A percentile compares a stretch with the other conserved stretches of the same genome.
phyloP scores from a whole-genome alignment of 106 monocot genomes.

The Posidonia australis region DNA sequence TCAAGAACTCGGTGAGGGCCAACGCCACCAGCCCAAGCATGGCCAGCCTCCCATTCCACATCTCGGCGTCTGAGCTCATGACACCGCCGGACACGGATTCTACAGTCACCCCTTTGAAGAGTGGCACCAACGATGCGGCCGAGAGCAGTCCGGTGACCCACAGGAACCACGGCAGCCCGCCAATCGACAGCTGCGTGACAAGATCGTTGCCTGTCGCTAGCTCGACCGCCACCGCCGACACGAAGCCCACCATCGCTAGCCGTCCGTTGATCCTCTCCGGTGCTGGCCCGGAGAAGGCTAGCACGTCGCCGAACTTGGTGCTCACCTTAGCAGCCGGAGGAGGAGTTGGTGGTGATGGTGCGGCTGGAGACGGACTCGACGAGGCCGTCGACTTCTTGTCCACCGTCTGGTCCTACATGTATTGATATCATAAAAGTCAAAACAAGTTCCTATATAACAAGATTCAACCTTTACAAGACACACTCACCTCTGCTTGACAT shows the following conservation, averaged over 20 bases:
- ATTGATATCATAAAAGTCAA: too few relatives aligned
- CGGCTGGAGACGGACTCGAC: too few relatives aligned
- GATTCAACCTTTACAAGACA: too few relatives aligned
- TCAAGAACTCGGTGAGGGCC: constrained; percentile 62
- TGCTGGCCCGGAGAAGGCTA: constrained; percentile 64
- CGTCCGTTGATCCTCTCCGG: constrained; percentile 78
- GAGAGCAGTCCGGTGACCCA: constrained; percentile 27
- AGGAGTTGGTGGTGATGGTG: too few relatives aligned
- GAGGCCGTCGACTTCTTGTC: too few relatives aligned
- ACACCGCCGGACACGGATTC: constrained; percentile 28
- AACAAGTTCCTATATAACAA: too few relatives aligned
- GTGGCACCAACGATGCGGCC: constrained; percentile 52
- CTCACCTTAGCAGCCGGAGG: constrained; percentile 14
- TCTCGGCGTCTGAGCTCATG: constrained; percentile 52
- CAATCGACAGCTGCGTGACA: constrained; percentile 33
- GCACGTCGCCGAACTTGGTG: constrained; percentile 41
- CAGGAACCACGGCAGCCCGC: constrained; percentile 43
- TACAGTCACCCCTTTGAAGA: constrained; percentile 45
- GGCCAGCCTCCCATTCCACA: constrained; percentile 76
- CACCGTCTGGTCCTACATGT: too few relatives aligned
- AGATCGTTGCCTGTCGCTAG: constrained; percentile 32
- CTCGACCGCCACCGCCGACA: constrained; percentile 54
- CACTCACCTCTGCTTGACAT: too few relatives aligned
- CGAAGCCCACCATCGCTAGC: constrained; percentile 70
- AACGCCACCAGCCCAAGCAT: constrained; percentile 66